Base-by-base conservation (phyloP, 352 stramenopile species). In the Pythium guiyangense region DNA sequence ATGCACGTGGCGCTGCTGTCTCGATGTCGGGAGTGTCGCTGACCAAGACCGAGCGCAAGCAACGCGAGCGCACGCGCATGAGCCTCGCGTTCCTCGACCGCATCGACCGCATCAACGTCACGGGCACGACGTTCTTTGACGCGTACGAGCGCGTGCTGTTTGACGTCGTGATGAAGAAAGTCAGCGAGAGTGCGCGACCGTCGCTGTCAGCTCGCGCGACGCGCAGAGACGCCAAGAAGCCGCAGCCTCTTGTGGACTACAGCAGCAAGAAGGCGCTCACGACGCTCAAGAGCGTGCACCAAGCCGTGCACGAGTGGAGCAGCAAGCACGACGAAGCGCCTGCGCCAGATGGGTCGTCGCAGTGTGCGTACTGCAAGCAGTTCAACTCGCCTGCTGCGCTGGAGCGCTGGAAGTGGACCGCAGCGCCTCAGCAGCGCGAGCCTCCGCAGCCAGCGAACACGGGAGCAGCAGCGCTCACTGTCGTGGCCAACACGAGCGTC, bases 351-450 rank as follows among this genome's bases (percentile, higher is more conserved):
- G 29, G 29, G 3, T 12, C 20, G 17, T 6, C 6, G 18, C 18
- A 34, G 49, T 42, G 52, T 12, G 40, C 37, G 25, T 57, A 57
- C 39, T 57, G 40, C 27, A 49, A 29, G 4, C 27, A 57, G 17
- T 57, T 57, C 40, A 49, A 50, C 29, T 57, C 52, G 17, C 40
- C 40, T 29, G 52, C 17, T 2, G 52, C 52, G 6, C 42, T 57
- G 39, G 52, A 39, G 40, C 27, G 49, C 17, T 57, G 52, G 52
- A 14, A 15, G 6, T 46, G 20, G 34, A 57, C 34, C 10, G 43
- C 31, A 3, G 12, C 39, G 14, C 14, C 14, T 1, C 39, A 44
- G 15, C 18, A 17, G 11, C 39, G n/a, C 4, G 12, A 17, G 4
- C 3, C 18, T 3, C 18, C 11, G 8, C 39, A 44, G 39, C 39